A percentile compares a stretch with the other conserved stretches of the same genome.
phyloP scores from a whole-genome alignment of 129 eudicot genomes.

The Flaveria trinervia region DNA sequence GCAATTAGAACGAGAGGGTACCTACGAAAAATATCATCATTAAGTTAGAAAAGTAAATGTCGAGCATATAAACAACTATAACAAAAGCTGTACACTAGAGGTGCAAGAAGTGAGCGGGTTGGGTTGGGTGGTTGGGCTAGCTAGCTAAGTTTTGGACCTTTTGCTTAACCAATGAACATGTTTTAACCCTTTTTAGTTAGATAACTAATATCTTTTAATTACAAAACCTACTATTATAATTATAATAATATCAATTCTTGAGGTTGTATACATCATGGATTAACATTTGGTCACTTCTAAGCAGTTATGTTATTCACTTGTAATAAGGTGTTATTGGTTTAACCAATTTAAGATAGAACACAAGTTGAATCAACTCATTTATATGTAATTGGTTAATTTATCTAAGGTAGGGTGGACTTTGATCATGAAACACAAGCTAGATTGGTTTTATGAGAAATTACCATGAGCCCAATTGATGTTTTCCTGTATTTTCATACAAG shows the following conservation, averaged over 20 bases:
- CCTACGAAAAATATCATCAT: slow-evolving; percentile 36
- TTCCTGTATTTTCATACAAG: slow-evolving; percentile 67
- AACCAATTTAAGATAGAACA: not conserved
- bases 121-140: not conserved
- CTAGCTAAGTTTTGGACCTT: not conserved
- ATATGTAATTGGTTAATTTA: not conserved
- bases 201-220: not conserved
- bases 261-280: not conserved
- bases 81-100: too few relatives aligned
- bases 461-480: slow-evolving; percentile 69
- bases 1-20: slow-evolving; percentile 66
- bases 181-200: not conserved
- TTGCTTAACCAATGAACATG: not conserved
- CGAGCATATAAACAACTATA: not conserved
- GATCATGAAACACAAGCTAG: not conserved
- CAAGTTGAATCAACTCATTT: not conserved
- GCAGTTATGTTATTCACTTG: not conserved
- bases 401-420: not conserved
- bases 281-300: not conserved
- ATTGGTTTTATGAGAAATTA: slow-evolving; percentile 21
- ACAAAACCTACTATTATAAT: not conserved
- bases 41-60: not conserved
- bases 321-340: not conserved
- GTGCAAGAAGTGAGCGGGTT: too few relatives aligned
- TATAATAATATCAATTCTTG: not conserved